Evolutionary conservation across 2,329 filamentous ascomycete species (phyloP).

Genomic region (Clonostachys solani): DNA sequence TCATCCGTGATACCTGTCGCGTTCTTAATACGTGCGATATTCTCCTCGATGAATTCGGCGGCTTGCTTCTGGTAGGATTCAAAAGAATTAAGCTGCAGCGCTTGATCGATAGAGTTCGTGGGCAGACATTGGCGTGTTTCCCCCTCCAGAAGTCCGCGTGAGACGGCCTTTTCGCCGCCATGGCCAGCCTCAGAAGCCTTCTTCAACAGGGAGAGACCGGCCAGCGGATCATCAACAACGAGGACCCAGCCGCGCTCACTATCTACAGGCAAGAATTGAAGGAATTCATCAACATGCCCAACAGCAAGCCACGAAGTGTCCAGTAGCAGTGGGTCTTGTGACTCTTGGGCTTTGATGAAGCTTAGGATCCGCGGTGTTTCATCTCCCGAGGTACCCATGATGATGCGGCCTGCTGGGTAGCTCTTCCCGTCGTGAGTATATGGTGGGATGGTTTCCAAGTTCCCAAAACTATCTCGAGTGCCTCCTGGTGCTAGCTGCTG

Average conservation of each 20-base stretch:
- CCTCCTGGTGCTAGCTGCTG: conserved; percentile 12
- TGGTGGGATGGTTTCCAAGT: conserved; percentile 32
- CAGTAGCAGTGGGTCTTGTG: conserved; percentile 25
- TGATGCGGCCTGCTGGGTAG: conserved; percentile 11
- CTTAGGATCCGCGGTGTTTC: conserved; percentile 12
- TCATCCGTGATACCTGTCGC: conserved; percentile 14
- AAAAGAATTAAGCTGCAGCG: conserved; percentile 6
- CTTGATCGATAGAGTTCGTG: conserved; percentile 7
- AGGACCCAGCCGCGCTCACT: conserved; percentile 16
- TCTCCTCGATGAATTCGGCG: conserved; percentile 10
- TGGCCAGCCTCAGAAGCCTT: conserved; percentile 8
- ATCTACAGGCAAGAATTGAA: conserved; percentile 18
- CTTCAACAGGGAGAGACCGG: conserved; percentile 10
- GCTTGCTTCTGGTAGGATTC: conserved; percentile 4
- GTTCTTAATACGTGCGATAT: conserved; percentile 11
- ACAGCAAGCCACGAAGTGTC: conserved; percentile 18
- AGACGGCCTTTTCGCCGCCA: conserved; percentile 8
- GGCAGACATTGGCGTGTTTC: conserved; percentile 6
- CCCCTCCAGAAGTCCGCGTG: conserved; percentile 3
- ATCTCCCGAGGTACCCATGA: conserved; percentile 9
- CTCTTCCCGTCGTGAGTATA: conserved; percentile 9
- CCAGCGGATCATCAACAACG: conserved; percentile 12
- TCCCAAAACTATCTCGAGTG: conserved; percentile 16
- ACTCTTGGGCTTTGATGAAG: conserved; percentile 24
- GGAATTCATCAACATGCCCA: conserved; percentile 19